These are phyloP conservation scores for Diplodia mutila DNA, from an alignment of 2,329 filamentous ascomycete genomes.

Conservation along the genomic window DNA sequence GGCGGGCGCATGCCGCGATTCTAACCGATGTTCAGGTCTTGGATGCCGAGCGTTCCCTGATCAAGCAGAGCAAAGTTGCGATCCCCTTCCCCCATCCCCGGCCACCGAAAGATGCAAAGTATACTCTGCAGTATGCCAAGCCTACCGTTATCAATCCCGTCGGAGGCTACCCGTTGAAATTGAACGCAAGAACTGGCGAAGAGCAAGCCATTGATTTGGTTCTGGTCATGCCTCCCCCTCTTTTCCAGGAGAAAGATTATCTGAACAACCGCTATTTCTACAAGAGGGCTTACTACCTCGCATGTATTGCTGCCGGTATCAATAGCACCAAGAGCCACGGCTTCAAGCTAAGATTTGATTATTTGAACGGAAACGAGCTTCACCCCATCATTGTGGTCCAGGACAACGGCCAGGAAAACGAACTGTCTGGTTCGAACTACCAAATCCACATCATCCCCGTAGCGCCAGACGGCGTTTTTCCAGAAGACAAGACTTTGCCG, in stretches of 20 bases:
- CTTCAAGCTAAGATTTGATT: slow-evolving; percentile 65
- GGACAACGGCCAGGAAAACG: slow-evolving; percentile 41
- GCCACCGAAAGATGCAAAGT: slow-evolving; percentile 74
- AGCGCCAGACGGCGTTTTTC: slow-evolving; percentile 70
- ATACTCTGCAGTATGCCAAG: slow-evolving; percentile 77
- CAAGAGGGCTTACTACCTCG: slow-evolving; percentile 88
- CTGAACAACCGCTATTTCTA: slow-evolving; percentile 92
- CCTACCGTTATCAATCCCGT: slow-evolving; percentile 83
- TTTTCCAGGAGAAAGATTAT: slow-evolving; percentile 96
- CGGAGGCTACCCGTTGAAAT: slow-evolving; percentile 81
- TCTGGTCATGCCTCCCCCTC: slow-evolving; percentile 74
- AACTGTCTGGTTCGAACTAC: slow-evolving; percentile 42
- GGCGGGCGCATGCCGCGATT: neutral
- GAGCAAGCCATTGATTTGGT: slow-evolving; percentile 75
- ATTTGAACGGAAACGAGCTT: slow-evolving; percentile 73
- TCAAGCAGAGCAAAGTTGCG: slow-evolving; percentile 68
- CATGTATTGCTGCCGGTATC: slow-evolving; percentile 74
- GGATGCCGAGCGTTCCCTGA: slow-evolving; percentile 69
- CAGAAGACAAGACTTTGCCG: slow-evolving; percentile 70
- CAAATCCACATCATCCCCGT: slow-evolving; percentile 77
- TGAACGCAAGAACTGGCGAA: slow-evolving; percentile 67
- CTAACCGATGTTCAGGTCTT: slow-evolving; percentile 56
- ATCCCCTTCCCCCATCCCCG: slow-evolving; percentile 85
- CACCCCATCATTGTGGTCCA: slow-evolving; percentile 67
- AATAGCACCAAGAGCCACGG: slow-evolving; percentile 59